phyloP scores from a whole-genome alignment of 176 grass and related monocot genomes.

The Rhipidocladum racemiflorum region DNA sequence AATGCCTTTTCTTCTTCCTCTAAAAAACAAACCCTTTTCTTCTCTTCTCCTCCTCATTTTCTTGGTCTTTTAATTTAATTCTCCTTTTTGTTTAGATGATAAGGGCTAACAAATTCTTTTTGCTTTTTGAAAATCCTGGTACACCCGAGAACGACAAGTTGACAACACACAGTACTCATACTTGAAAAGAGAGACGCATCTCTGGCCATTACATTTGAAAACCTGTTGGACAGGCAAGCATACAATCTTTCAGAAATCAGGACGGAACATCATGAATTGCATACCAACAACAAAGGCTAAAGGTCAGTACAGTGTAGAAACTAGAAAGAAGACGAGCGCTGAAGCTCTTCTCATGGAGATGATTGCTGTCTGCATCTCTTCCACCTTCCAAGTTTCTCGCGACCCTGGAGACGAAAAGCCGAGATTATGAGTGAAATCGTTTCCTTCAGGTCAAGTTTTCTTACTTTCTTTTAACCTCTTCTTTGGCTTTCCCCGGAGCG shows the following conservation, averaged over 20 bases:
- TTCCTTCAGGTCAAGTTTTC: too few species aligned
- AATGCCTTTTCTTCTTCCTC: too few species aligned
- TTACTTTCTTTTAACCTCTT: too few species aligned
- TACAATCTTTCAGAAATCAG: background rate
- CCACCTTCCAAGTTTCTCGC: constrained; percentile 72
- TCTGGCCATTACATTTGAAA: background rate
- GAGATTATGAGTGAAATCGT: too few species aligned
- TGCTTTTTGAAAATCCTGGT: too few species aligned
- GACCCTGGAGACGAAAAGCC: too few species aligned
- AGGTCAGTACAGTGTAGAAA: background rate
- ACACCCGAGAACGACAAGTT: background rate
- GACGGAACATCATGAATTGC: background rate
- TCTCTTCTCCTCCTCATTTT: background rate
- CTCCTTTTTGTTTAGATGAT: background rate
- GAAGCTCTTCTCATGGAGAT: constrained; percentile 36
- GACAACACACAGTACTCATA: background rate
- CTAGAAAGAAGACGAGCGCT: background rate
- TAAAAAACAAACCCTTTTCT: background rate
- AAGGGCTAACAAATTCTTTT: background rate
- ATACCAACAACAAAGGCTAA: background rate
- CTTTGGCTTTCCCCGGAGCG: too few species aligned
- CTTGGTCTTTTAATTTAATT: background rate
- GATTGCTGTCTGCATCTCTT: constrained; percentile 42
- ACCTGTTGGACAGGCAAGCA: background rate
- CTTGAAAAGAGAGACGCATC: background rate